These are phyloP conservation scores for Ustilago cynodontis DNA, from an alignment of 1,284 basidiomycete species.

Conservation along the genomic window DNA sequence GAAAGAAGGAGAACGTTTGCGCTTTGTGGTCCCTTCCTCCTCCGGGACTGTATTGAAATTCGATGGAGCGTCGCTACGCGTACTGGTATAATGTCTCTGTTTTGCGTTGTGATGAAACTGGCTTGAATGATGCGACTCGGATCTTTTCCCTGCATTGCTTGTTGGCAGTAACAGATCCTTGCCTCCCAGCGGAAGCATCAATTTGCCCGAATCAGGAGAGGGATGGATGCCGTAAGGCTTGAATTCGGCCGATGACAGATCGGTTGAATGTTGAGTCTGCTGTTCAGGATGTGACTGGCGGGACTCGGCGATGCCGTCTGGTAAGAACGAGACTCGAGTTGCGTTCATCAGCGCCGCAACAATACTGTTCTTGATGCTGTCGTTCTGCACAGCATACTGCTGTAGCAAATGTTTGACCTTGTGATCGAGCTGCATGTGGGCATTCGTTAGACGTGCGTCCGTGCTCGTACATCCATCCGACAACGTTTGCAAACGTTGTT, in stretches of 20 bases:
- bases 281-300: too few relatives aligned
- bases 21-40: neutral
- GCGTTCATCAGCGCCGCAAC: neutral
- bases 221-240: too few relatives aligned
- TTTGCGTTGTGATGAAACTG: neutral
- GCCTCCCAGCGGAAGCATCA: too few relatives aligned
- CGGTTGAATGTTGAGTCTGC: too few relatives aligned
- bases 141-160: too few relatives aligned
- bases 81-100: neutral
- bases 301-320: too few relatives aligned
- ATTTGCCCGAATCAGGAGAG: too few relatives aligned
- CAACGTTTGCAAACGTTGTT: neutral
- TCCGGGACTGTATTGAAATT: neutral
- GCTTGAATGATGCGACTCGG: too few relatives aligned
- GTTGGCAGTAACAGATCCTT: too few relatives aligned
- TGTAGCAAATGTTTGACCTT: neutral
- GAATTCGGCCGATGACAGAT: too few relatives aligned
- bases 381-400: neutral
- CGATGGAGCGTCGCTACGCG: neutral
- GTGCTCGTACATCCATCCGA: neutral
- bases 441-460: neutral
- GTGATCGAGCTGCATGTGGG: neutral
- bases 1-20: neutral
- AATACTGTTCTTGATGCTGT: neutral
- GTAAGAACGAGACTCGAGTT: neutral